Evolutionary conservation across 169 alveolate species (phyloP).

Genomic region (Plasmodium inui): DNA sequence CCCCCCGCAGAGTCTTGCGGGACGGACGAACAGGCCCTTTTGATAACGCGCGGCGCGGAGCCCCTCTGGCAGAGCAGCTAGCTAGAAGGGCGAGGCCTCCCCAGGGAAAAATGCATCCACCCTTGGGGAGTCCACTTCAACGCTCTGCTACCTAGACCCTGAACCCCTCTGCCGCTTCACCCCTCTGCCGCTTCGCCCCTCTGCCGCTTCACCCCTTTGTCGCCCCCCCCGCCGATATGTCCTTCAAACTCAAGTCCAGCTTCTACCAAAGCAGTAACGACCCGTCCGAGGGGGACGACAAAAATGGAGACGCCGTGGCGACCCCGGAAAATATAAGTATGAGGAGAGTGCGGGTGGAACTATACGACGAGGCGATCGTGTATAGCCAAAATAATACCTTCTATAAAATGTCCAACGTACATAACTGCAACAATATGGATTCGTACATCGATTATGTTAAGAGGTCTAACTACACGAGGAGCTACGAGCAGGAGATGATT

Average conservation of each 20-base stretch:
- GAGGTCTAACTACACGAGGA: constrained; percentile 49
- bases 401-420: constrained; percentile 34
- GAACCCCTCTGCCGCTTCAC: background rate
- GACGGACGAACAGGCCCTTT: background rate
- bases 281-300: constrained; percentile 2
- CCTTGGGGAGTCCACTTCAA: background rate
- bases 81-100: no score
- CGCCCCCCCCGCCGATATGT: background rate
- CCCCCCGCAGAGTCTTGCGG: background rate
- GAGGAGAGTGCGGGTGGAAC: constrained; percentile 15
- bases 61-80: background rate
- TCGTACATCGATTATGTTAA: constrained; percentile 22
- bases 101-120: background rate
- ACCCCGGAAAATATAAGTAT: background rate
- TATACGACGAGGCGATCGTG: constrained; percentile 41
- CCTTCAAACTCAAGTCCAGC: background rate
- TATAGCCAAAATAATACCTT: constrained; percentile 54
- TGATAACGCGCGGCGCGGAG: background rate
- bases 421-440: constrained; percentile 44
- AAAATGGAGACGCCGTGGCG: background rate
- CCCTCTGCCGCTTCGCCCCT: background rate
- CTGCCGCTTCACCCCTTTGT: background rate
- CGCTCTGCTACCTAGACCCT: background rate
- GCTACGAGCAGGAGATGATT: constrained; percentile 64
- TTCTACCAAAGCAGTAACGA: constrained; percentile 8